Percentiles rank a stretch among this genome's conserved stretches.
Conservation (phyloP, 306 rosid genomes). For the Gastrolobium bilobum region DNA sequence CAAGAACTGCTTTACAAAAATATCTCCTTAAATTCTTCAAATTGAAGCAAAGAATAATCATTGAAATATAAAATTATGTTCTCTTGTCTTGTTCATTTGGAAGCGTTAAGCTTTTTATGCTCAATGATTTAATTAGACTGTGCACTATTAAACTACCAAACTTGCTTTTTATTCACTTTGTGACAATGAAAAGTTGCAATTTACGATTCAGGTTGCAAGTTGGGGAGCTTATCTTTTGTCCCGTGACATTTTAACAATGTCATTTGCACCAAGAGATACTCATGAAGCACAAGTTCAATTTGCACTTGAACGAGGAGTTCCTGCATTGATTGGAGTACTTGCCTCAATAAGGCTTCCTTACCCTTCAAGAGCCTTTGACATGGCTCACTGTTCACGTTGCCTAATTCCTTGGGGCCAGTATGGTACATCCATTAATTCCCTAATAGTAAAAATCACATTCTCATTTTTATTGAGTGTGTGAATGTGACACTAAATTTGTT, state of each 20-base stretch:
- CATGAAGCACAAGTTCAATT: slow-evolving; percentile 97
- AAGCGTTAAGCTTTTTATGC: background rate
- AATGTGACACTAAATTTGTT: background rate
- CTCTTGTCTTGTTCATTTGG: slow-evolving; percentile 9
- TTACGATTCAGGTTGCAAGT: slow-evolving; percentile 83
- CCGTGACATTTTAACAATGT: slow-evolving; percentile 76
- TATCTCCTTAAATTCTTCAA: slow-evolving; percentile 22
- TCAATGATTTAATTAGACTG: background rate
- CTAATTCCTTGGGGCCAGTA: slow-evolving; percentile 92
- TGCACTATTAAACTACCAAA: slow-evolving; percentile 35
- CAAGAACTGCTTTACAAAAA: background rate
- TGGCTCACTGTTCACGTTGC: slow-evolving; percentile 99
- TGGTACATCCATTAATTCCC: slow-evolving; percentile 56
- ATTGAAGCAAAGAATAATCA: slow-evolving; percentile 36
- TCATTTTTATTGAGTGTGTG: background rate
- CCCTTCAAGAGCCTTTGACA: slow-evolving; percentile 95
- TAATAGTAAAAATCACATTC: slow-evolving; percentile 12
- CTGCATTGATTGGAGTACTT: slow-evolving; percentile 90
- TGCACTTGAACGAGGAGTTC: slow-evolving; percentile 97
- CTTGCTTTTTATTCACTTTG: slow-evolving; percentile 12
- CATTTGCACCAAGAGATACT: slow-evolving; percentile 95
- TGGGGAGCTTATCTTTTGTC: slow-evolving; percentile 95
- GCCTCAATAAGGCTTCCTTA: slow-evolving; percentile 93
- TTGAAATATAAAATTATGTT: background rate
- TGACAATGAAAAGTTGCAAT: slow-evolving; percentile 12